A percentile compares a stretch with the other conserved stretches of the same genome.
These are phyloP conservation scores for Diaporthe australafricana DNA, from an alignment of 2,329 filamentous ascomycete species.

Conservation along the genomic window DNA sequence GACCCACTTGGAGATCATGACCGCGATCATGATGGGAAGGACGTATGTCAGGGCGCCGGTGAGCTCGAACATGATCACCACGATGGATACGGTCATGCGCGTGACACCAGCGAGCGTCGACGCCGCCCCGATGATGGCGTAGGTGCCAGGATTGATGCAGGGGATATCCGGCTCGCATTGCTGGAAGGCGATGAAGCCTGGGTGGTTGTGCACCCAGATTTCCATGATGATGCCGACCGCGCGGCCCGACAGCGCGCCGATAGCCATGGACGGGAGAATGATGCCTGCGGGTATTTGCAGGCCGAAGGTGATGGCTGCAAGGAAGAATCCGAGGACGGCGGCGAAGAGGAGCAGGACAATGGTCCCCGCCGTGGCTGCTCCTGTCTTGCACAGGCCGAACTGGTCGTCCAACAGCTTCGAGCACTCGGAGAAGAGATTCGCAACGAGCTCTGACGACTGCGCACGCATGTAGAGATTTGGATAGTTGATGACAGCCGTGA, in stretches of 20 bases:
- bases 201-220: slow-evolving; percentile 84
- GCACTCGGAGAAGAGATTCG: slow-evolving; percentile 92
- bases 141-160: slow-evolving; percentile 94
- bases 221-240: slow-evolving; percentile 91
- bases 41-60: slow-evolving; percentile 97
- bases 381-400: slow-evolving; percentile 90
- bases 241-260: slow-evolving; percentile 90
- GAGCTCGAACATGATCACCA: slow-evolving; percentile 99
- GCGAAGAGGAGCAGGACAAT: slow-evolving; percentile 87
- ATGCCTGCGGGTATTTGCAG: slow-evolving; percentile 95
- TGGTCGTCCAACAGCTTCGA: slow-evolving; percentile 84
- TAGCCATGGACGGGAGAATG: slow-evolving; percentile 94
- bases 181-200: slow-evolving; percentile 79
- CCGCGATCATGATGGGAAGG: slow-evolving; percentile 97
- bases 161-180: slow-evolving; percentile 86
- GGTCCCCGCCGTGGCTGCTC: slow-evolving; percentile 83
- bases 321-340: slow-evolving; percentile 83
- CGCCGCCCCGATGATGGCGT: slow-evolving; percentile 95
- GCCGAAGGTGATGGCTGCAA: slow-evolving; percentile 91
- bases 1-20: slow-evolving; percentile 99
- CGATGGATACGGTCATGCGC: slow-evolving; percentile 96
- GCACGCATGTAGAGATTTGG: slow-evolving; percentile 97
- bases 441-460: slow-evolving; percentile 90
- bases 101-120: slow-evolving; percentile 95
- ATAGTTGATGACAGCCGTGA: slow-evolving; percentile 92